Base-by-base conservation (phyloP, 768 basidiomycete species). In the Suillus decipiens region DNA sequence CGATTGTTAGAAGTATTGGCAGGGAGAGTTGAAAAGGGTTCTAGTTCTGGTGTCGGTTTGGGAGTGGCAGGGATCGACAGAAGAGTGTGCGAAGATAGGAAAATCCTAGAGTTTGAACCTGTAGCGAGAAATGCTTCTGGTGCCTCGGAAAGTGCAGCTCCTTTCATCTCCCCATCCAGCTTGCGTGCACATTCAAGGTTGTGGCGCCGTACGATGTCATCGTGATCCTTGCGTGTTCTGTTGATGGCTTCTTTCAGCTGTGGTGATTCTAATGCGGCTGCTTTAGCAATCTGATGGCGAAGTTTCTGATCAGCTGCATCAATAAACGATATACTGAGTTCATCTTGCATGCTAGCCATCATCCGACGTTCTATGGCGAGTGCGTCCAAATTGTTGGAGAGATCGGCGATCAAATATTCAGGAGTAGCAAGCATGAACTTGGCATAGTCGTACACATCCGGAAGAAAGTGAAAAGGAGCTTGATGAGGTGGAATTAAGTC, bases 351-450 rank as follows among this genome's bases (percentile, higher is more conserved):
- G 36, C 82, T 79, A n/a, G 80, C 68, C 60, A 96, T 78, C 9
- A 82, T 77, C 31, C 85, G 82, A 51, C 89, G 85, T 76, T 99
- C 96, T 0, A 79, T 68, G 2, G 80, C 83, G 3, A 99, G 81
- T 62, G 91, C 88, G 39, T 85, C 84, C 34, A 95, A 75, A 64
- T 99, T 92, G 51, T 76, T 79, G 2, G 84, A 81, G 14, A 99
- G 84, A 71, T 93, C 89, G 19, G 82, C 72, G 47, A 90, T 82
- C 63, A 99, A 84, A 74, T 96, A 92, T 1, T 85, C 81, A 1
- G 96, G 94, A 0, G 95, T 94, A 22, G 94, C 95, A 31, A 99
- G 87, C 95, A 99, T 97, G 79, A 99, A 97, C 71, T 93, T 95
- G 22, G 95, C 84, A 74, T 90, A 97, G 43, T 79, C 78, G 66